Percentiles rank a stretch among this genome's conserved stretches.
These are phyloP conservation scores for Sporothrix globosa DNA, from an alignment of 2,329 filamentous ascomycete species.

Conservation along the genomic window DNA sequence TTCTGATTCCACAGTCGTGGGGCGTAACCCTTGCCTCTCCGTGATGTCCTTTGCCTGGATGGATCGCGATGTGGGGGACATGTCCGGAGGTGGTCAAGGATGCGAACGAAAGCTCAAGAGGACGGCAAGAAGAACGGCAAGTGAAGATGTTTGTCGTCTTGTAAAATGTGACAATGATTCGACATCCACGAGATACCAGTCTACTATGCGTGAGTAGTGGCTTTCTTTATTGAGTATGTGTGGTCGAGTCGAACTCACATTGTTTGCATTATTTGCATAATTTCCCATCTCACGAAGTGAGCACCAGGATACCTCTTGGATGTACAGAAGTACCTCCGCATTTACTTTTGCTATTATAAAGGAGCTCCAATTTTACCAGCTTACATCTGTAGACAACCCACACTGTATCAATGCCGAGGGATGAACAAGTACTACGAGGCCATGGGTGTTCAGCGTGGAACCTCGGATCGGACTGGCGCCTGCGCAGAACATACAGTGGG, in stretches of 20 bases:
- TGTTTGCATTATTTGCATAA: no score
- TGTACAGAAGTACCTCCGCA: no score
- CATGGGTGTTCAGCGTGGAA: background rate
- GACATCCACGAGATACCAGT: no score
- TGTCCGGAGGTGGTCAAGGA: background rate
- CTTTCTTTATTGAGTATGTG: no score
- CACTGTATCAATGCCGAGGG: background rate
- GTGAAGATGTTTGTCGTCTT: background rate
- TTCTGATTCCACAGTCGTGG: background rate
- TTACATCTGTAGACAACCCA: background rate
- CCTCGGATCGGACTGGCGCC: background rate
- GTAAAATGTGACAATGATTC: no score
- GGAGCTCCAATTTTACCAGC: no score
- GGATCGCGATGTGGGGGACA: constrained; percentile 1
- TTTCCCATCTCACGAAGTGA: no score
- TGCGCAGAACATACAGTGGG: no score
- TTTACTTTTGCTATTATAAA: no score
- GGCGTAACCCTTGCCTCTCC: background rate
- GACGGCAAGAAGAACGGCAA: background rate
- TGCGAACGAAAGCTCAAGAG: background rate
- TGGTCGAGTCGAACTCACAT: no score
- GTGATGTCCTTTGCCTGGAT: background rate
- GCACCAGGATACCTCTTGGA: background rate
- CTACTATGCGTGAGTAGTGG: no score
- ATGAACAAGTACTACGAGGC: background rate